A percentile compares a stretch with the other conserved stretches of the same genome.
phyloP scores from a whole-genome alignment of 768 basidiomycete genomes.

The Podaxis sp. region DNA sequence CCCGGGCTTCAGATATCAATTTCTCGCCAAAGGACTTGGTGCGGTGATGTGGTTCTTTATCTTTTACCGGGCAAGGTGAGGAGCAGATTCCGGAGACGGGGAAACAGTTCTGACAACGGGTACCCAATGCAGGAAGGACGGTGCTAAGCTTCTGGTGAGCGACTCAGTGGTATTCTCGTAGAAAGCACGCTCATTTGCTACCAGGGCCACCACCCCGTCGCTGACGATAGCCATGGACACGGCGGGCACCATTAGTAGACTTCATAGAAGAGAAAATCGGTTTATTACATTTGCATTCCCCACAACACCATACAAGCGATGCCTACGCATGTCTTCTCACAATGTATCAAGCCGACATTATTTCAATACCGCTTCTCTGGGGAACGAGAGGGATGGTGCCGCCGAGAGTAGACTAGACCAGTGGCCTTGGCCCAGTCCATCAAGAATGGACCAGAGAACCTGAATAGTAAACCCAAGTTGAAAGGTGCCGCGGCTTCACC shows the following conservation, averaged over 20 bases:
- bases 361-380: not conserved
- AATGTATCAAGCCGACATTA: not conserved
- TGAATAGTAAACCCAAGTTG: not conserved
- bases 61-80: constrained; percentile 91
- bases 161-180: constrained; percentile 8
- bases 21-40: constrained; percentile 83
- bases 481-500: not conserved
- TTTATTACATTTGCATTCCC: constrained; percentile 8
- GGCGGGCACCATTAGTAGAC: constrained; percentile 40
- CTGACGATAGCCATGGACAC: constrained; percentile 32
- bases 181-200: not conserved
- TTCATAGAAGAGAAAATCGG: constrained; percentile 1
- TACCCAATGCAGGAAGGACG: constrained; percentile 59
- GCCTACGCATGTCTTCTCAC: not conserved
- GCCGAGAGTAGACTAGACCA: not conserved
- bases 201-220: constrained; percentile 53
- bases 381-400: not conserved
- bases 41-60: constrained; percentile 99
- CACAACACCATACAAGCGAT: not conserved
- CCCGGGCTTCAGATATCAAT: constrained; percentile 71
- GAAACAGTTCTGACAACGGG: not conserved
- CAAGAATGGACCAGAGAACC: not conserved
- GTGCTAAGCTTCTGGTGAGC: constrained; percentile 68
- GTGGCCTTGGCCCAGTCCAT: no score
- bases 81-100: constrained; percentile 16